These are phyloP conservation scores for Alternaria postmessia DNA, from an alignment of 2,329 filamentous ascomycete species.

Conservation along the genomic window DNA sequence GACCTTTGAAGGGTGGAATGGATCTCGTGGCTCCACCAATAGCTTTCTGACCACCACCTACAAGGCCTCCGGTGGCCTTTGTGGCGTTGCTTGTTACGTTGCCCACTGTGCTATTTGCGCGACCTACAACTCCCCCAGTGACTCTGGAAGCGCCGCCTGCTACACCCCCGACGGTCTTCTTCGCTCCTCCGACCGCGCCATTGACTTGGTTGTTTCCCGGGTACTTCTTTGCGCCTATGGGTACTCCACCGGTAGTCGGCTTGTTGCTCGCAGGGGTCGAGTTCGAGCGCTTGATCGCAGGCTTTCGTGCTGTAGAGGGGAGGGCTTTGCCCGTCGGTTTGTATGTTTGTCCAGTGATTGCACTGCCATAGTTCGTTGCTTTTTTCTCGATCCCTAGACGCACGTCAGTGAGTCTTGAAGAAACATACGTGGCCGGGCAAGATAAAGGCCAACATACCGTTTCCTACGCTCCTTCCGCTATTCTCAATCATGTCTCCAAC, in stretches of 20 bases:
- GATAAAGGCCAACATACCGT: constrained; percentile 28
- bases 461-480: constrained; percentile 42
- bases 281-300: constrained; percentile 43
- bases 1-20: constrained; percentile 17
- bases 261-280: constrained; percentile 41
- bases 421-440: background rate
- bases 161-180: constrained; percentile 32
- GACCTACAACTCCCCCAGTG: constrained; percentile 15
- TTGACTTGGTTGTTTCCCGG: constrained; percentile 29
- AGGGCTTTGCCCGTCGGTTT: constrained; percentile 38
- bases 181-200: constrained; percentile 20
- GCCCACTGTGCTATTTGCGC: constrained; percentile 23
- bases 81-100: constrained; percentile 12
- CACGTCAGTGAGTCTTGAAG: background rate
- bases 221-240: constrained; percentile 43
- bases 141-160: constrained; percentile 17
- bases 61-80: constrained; percentile 8
- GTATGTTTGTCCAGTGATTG: constrained; percentile 43
- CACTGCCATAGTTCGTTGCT: constrained; percentile 39
- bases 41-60: constrained; percentile 24
- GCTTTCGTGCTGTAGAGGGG: constrained; percentile 41
- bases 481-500: constrained; percentile 50
- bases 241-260: constrained; percentile 23
- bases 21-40: constrained; percentile 15
- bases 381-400: constrained; percentile 42